Conservation (phyloP, 352 stramenopile genomes). For the Phytophthora pseudosyringae region DNA sequence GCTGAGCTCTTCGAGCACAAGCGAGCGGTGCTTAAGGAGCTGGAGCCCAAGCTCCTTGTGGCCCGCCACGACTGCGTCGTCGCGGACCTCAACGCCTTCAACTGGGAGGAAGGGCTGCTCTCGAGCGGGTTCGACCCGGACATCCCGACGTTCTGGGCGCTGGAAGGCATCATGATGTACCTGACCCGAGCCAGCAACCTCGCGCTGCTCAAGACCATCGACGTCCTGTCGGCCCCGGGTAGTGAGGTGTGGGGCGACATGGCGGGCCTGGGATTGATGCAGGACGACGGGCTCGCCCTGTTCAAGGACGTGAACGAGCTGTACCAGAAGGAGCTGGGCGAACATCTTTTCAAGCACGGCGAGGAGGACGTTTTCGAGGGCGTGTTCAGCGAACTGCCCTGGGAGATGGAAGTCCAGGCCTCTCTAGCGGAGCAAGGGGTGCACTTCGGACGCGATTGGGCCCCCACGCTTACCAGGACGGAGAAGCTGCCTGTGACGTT, state of each 20-base stretch:
- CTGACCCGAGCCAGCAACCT: slow-evolving; percentile 44
- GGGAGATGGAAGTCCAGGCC: slow-evolving; percentile 48
- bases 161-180: slow-evolving; percentile 66
- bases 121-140: slow-evolving; percentile 50
- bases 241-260: slow-evolving; percentile 67
- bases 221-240: slow-evolving; percentile 49
- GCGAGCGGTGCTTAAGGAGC: slow-evolving; percentile 35
- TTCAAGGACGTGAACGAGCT: slow-evolving; percentile 46
- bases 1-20: slow-evolving; percentile 56
- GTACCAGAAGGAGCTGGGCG: slow-evolving; percentile 49
- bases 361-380: slow-evolving; percentile 54
- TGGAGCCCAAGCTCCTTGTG: slow-evolving; percentile 37
- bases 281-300: slow-evolving; percentile 28
- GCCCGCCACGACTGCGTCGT: slow-evolving; percentile 51
- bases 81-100: slow-evolving; percentile 56
- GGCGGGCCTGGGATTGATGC: slow-evolving; percentile 24
- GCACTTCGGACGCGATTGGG: slow-evolving; percentile 57
- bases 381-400: slow-evolving; percentile 53
- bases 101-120: slow-evolving; percentile 49
- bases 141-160: slow-evolving; percentile 58
- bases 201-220: slow-evolving; percentile 56
- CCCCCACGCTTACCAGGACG: slow-evolving; percentile 21
- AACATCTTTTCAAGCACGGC: slow-evolving; percentile 48
- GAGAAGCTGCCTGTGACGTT: slow-evolving; percentile 25
- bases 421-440: slow-evolving; percentile 26